Conservation (phyloP, 1,139 yeast species). For the Protomyces lactucae-debilis region DNA sequence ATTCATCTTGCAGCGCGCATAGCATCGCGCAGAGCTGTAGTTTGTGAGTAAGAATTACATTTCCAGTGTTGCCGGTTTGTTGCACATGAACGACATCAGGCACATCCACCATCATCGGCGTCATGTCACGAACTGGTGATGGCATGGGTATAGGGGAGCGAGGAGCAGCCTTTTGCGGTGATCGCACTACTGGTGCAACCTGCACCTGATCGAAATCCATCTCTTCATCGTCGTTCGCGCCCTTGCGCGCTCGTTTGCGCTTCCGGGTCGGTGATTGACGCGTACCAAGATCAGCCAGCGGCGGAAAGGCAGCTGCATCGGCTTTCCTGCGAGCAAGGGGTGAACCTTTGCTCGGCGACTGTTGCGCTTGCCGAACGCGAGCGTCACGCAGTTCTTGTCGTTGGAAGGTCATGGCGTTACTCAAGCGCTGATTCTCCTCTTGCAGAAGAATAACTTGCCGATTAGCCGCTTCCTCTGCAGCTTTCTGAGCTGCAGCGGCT, state of each 20-base stretch:
- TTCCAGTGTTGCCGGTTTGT: neutral
- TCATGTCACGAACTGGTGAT: neutral
- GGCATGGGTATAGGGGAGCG: neutral
- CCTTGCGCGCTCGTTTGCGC: neutral
- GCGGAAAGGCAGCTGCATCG: neutral
- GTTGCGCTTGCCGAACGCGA: neutral
- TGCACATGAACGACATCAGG: neutral
- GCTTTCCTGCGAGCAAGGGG: neutral
- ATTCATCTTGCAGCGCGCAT: neutral
- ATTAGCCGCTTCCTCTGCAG: neutral
- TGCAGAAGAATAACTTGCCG: neutral
- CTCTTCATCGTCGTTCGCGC: neutral
- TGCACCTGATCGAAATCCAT: neutral
- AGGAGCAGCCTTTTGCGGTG: neutral
- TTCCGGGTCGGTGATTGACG: neutral
- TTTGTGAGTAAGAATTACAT: neutral
- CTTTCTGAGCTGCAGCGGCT: neutral
- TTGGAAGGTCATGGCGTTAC: conserved; percentile 11
- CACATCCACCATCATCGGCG: neutral
- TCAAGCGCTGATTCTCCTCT: neutral
- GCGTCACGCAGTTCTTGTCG: conserved; percentile 22
- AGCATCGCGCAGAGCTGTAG: neutral
- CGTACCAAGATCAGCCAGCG: neutral
- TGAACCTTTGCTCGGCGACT: neutral
- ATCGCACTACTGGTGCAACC: neutral